Conservation (phyloP, 2,329 filamentous ascomycete species). For the Magnaporthales sp. region DNA sequence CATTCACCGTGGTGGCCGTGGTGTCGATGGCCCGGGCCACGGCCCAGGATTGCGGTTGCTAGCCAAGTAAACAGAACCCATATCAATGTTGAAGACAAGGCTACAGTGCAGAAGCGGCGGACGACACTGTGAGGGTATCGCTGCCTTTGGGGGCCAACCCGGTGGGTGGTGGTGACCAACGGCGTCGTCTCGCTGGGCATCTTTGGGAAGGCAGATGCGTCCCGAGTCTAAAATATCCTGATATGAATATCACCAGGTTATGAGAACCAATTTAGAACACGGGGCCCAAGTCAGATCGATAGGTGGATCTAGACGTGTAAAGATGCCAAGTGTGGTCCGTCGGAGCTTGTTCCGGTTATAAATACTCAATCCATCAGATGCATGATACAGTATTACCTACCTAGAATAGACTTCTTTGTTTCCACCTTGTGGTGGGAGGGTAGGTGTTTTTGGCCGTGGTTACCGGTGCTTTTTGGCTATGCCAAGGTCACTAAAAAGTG, state of each 20-base stretch:
- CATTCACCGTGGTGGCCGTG: slow-evolving; percentile 18
- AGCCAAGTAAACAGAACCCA: slow-evolving; percentile 40
- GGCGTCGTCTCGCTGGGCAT: slow-evolving; percentile 54
- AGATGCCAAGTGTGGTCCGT: not conserved
- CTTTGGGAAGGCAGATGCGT: slow-evolving; percentile 13
- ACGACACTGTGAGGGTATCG: slow-evolving; percentile 52
- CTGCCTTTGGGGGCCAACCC: slow-evolving; percentile 39
- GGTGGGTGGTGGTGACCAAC: slow-evolving; percentile 56
- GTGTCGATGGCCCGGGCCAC: slow-evolving; percentile 19
- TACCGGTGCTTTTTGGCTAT: not conserved
- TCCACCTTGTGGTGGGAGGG: too few relatives aligned
- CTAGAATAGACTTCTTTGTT: too few relatives aligned
- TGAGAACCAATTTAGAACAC: too few relatives aligned
- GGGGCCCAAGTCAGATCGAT: too few relatives aligned
- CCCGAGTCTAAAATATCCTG: too few relatives aligned
- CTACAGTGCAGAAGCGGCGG: slow-evolving; percentile 59
- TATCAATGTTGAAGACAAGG: slow-evolving; percentile 44
- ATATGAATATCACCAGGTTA: too few relatives aligned
- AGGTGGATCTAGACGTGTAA: not conserved
- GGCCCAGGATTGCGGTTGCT: slow-evolving; percentile 25
- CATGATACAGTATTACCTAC: not conserved
- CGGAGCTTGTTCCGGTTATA: not conserved
- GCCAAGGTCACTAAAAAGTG: not conserved
- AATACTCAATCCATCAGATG: not conserved
- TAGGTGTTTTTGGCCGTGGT: too few relatives aligned